Evolutionary conservation across 345 rosid genomes (phyloP).

Genomic region (Camelina laxa): DNA sequence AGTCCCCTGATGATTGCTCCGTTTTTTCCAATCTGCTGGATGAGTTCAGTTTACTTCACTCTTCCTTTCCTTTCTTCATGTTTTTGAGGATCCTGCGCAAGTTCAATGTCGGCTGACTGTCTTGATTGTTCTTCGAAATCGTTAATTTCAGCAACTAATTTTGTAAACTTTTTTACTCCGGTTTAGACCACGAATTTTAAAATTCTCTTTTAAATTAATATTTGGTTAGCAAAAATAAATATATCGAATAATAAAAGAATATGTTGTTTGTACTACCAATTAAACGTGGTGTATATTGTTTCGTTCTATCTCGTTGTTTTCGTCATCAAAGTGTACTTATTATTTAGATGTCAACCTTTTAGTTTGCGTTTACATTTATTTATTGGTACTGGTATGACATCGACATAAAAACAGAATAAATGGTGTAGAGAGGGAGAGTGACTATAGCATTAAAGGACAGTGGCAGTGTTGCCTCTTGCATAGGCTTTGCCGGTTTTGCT

Average conservation of each 20-base stretch:
- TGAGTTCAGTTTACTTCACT: no score
- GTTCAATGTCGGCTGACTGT: no score
- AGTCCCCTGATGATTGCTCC: no score
- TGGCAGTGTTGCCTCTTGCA: not conserved
- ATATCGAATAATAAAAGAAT: not conserved
- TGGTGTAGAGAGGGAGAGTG: not conserved
- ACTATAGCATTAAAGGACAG: not conserved
- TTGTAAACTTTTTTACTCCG: no score
- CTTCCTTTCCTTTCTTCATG: no score
- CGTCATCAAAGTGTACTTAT: not conserved
- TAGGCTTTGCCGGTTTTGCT: slow-evolving; percentile 1
- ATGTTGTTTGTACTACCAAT: not conserved
- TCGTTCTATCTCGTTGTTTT: not conserved
- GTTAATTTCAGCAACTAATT: no score
- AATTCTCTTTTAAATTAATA: no score
- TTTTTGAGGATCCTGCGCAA: no score
- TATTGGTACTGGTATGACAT: not conserved
- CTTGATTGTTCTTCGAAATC: no score
- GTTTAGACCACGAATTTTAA: no score
- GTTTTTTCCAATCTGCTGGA: no score
- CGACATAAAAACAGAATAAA: not conserved
- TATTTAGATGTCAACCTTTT: not conserved
- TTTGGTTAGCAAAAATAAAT: no score
- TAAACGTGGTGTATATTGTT: not conserved
- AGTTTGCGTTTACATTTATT: not conserved